Evolutionary conservation across 1,139 yeast species (phyloP).

Genomic region (Blastobotrys raffinosifermentans): DNA sequence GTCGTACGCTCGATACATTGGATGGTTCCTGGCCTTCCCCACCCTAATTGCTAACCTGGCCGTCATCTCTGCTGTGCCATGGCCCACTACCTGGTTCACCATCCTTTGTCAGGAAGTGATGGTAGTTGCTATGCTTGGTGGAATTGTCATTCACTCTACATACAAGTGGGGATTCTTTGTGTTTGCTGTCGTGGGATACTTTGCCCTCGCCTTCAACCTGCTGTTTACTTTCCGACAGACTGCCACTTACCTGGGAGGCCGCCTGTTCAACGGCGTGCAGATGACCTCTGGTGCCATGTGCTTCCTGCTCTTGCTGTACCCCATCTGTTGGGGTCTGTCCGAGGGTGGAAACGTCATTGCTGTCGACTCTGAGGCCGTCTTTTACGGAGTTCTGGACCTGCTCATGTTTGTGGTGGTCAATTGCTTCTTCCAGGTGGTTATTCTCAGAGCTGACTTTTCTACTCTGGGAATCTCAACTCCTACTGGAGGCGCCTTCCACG

Average conservation of each 20-base stretch:
- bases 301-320: constrained; percentile 46
- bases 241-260: constrained; percentile 16
- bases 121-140: constrained; percentile 51
- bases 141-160: constrained; percentile 47
- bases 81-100: constrained; percentile 37
- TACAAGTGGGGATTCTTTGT: constrained; percentile 66
- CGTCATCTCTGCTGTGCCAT: constrained; percentile 39
- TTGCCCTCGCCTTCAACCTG: constrained; percentile 23
- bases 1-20: constrained; percentile 59
- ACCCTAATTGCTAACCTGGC: constrained; percentile 45
- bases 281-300: constrained; percentile 26
- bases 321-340: constrained; percentile 55
- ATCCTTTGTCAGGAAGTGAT: constrained; percentile 44
- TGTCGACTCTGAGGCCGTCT: constrained; percentile 62
- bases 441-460: constrained; percentile 19
- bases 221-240: constrained; percentile 18
- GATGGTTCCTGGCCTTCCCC: constrained; percentile 63
- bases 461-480: constrained; percentile 19
- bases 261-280: constrained; percentile 8
- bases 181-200: constrained; percentile 32
- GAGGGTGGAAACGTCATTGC: constrained; percentile 66
- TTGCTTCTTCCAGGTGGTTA: constrained; percentile 22
- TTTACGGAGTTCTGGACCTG: constrained; percentile 57
- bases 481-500: constrained; percentile 21
- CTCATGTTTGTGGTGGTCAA: constrained; percentile 37